Percentiles rank a stretch among this genome's conserved stretches.
These are phyloP conservation scores for Corrigiola litoralis DNA, from an alignment of 179 eudicot species.

Conservation along the genomic window DNA sequence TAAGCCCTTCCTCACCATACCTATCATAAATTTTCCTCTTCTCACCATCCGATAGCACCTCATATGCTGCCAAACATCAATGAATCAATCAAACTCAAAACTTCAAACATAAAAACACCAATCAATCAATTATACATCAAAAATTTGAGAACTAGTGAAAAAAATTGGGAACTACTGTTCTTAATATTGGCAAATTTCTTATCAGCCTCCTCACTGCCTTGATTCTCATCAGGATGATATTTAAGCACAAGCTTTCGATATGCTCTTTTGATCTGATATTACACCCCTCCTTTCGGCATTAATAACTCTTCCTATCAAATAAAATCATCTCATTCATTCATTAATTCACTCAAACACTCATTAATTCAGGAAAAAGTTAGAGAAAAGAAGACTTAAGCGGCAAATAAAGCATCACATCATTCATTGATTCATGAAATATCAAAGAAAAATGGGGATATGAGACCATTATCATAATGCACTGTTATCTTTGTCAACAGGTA, in stretches of 20 bases:
- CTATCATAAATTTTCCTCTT: conserved; percentile 85
- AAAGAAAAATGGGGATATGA: too few species aligned
- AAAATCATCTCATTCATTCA: too few species aligned
- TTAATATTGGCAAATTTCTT: conserved; percentile 88
- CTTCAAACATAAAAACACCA: background rate
- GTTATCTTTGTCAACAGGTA: too few species aligned
- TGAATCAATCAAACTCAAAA: background rate
- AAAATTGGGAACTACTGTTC: conserved; percentile 46
- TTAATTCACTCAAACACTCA: too few species aligned
- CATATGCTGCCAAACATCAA: conserved; percentile 62
- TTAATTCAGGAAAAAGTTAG: too few species aligned
- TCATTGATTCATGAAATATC: too few species aligned
- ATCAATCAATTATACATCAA: background rate
- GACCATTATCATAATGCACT: too few species aligned
- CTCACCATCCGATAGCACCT: conserved; percentile 87
- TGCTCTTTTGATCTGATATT: conserved; percentile 91
- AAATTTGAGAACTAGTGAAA: background rate
- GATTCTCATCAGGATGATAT: conserved; percentile 98
- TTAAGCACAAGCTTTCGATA: conserved; percentile 90
- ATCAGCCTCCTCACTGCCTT: conserved; percentile 90
- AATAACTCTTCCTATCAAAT: conserved; percentile 97
- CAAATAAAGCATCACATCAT: too few species aligned
- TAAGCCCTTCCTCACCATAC: conserved; percentile 96
- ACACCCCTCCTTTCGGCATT: conserved; percentile 79
- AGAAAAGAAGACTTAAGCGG: too few species aligned